Conservation (phyloP, 2,329 filamentous ascomycete species). For the Ceratocystis diversiconidia region DNA sequence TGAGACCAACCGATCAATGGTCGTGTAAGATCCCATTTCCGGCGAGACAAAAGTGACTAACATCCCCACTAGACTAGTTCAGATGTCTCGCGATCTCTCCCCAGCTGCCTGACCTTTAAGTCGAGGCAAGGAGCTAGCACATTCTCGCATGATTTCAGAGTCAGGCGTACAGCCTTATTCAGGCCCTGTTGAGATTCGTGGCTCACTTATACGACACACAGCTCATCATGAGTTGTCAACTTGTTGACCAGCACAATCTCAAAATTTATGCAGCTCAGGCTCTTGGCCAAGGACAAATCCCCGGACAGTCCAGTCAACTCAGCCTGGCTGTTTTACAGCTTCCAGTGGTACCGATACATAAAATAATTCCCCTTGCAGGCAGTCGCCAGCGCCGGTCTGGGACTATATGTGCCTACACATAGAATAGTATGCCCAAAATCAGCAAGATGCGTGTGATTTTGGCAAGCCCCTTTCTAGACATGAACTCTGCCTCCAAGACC, state of each 20-base stretch:
- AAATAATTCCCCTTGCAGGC: not conserved
- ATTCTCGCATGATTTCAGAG: not conserved
- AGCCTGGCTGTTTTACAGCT: not conserved
- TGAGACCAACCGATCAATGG: not conserved
- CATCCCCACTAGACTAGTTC: not conserved
- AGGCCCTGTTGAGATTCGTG: not conserved
- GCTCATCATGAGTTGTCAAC: slow-evolving; percentile 3
- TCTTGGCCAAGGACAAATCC: not conserved
- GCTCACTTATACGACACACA: slow-evolving; percentile 5
- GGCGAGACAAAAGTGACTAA: not conserved
- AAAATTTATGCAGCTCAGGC: not conserved
- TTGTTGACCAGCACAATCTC: not conserved
- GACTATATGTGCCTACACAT: too few species aligned
- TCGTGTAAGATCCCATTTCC: not conserved
- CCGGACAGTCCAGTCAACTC: not conserved
- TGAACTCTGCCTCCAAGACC: not conserved
- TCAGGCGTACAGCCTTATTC: not conserved
- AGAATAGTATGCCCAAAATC: not conserved
- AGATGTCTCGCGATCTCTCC: not conserved
- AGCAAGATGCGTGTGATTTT: not conserved
- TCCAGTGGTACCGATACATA: not conserved
- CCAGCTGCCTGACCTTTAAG: not conserved
- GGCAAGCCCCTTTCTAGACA: not conserved
- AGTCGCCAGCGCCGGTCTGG: not conserved
- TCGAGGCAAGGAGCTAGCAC: not conserved